Base-by-base conservation (phyloP, 2,329 filamentous ascomycete species). In the Neofusicoccum kwambonambiense region DNA sequence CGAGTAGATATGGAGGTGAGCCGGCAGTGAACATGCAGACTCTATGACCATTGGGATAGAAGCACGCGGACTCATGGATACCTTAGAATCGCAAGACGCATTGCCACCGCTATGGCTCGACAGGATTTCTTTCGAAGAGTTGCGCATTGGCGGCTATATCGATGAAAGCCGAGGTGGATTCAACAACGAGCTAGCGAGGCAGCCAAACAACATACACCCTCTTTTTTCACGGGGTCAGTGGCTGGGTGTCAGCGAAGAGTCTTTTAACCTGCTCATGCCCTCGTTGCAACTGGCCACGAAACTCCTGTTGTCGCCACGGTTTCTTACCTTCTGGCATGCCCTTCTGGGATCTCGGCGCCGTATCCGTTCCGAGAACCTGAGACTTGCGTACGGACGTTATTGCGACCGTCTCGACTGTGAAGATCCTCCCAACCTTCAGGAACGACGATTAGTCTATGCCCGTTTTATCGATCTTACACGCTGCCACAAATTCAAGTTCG, bases 141-240 rank as follows among this genome's bases (percentile, higher is more conserved):
- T 64, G 62, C 52, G 62, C 34, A 27, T 13, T 17, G 51, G 51
- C 17, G 62, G 62, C 5, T 64, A 64, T 52, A 58, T 64, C 35
- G 44, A 64, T 45, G 2, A 17, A 8, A 41, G 22, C 31, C n/a
- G 7, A 9, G 8, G 9, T 17, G 5, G 27, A 7, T 64, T 39
- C 3, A 8, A 12, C 19, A 52, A 49, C 22, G 50, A 57, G 3
- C 34, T 41, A 19, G 34, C 17, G n/a, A n/a, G 5, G 15, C n/a
- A 44, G 8, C 27, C 49, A 3, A 17, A 37, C 7, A 34, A n/a
- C 8, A 35, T 64, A 15, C 62, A 64, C 44, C 51, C 52, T 12
- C 8, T 57, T 11, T 64, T 64, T 35, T 19, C 4, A 1, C 35
- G 7, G 4, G 11, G 37, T 7, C 51, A 57, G 15, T 64, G 62